Conservation (phyloP, 1,139 yeast species). For the Petasospora fabianii region DNA sequence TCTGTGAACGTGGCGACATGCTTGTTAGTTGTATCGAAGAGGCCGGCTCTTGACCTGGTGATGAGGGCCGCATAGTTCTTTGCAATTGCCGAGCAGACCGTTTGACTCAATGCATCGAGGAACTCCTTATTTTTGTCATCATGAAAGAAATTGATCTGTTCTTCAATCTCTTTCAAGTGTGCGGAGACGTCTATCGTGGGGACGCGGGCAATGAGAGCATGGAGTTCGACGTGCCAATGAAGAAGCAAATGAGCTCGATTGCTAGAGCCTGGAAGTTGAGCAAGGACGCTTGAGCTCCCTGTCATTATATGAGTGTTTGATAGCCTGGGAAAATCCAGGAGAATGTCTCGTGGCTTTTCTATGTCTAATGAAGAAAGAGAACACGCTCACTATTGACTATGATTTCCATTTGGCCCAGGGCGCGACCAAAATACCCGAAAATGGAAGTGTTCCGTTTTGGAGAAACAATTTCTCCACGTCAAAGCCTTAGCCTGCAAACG, state of each 20-base stretch:
- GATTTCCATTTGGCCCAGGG: too few species aligned
- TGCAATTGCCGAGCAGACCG: constrained; percentile 17
- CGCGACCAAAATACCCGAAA: neutral
- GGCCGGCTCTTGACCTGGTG: constrained; percentile 17
- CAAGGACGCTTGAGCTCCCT: neutral
- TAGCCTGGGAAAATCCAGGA: neutral
- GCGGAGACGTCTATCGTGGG: constrained; percentile 2
- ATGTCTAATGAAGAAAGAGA: too few species aligned
- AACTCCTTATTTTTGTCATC: constrained; percentile 21
- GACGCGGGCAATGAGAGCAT: constrained; percentile 5
- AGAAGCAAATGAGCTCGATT: constrained; percentile 9
- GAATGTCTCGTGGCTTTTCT: too few species aligned
- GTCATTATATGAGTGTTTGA: neutral
- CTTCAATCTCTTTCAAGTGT: constrained; percentile 15
- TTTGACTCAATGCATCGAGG: constrained; percentile 16
- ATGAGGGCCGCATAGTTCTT: constrained; percentile 24
- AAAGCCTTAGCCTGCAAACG: too few species aligned
- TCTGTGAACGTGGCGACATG: constrained; percentile 23
- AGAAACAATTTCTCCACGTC: too few species aligned
- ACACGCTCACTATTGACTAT: too few species aligned
- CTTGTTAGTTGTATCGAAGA: constrained; percentile 25
- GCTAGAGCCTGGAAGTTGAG: constrained; percentile 1
- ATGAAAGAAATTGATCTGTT: constrained; percentile 19
- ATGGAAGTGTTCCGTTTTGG: too few species aligned
- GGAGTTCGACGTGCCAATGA: constrained; percentile 10